Base-by-base conservation (phyloP, 805 yeast genomes). In the Yamadazyma paraphyllophila region DNA sequence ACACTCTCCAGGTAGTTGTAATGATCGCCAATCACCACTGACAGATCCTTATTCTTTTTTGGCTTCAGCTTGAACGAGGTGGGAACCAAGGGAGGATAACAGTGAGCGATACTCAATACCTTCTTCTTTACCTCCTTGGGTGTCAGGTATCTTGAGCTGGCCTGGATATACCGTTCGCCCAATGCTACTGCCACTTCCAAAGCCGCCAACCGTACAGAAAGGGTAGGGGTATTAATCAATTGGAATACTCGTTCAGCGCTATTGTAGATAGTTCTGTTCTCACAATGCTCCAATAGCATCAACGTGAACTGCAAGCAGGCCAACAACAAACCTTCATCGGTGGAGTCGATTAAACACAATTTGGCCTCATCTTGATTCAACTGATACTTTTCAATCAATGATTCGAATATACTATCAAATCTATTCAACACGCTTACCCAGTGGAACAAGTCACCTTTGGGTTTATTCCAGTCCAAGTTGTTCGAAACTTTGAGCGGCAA, bases 361-460 rank as follows among this genome's bases (percentile, higher is more conserved):
- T 64, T 73, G 3, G 80, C 76, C 43, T 63, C 55, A 14, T 74
- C 76, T 11, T 71, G 70, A 30, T 69, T 73, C 43, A 82, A 62
- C 29, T 66, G 69, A 56, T 88, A 85, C 49, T 79, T 79, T 7
- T 65, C 65, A 12, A 85, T 76, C 16, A 76, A 67, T 3, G 57
- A 54, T 42, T 81, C 85, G 43, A 88, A 66, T 6, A 88, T 73
- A 10, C 70, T 74, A 59, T 91, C 97, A 57, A 91, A 80, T 54
- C 83, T 72, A 61, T 89, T 85, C 54, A 92, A 69, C 1, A 88
- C 80, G 0, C 84, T 77, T 25, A 87, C 78, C 94, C 96, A 91
- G 48, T 82, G 83, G 49, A 76, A 76, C 29, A 92, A 63, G 54
- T 88, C 85, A 31, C 85, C 87, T 49, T 81, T 71, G 7, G 88